A percentile compares a stretch with the other conserved stretches of the same genome.
phyloP scores from a whole-genome alignment of 495 filamentous ascomycete genomes.

The Penicillium bovifimosum region DNA sequence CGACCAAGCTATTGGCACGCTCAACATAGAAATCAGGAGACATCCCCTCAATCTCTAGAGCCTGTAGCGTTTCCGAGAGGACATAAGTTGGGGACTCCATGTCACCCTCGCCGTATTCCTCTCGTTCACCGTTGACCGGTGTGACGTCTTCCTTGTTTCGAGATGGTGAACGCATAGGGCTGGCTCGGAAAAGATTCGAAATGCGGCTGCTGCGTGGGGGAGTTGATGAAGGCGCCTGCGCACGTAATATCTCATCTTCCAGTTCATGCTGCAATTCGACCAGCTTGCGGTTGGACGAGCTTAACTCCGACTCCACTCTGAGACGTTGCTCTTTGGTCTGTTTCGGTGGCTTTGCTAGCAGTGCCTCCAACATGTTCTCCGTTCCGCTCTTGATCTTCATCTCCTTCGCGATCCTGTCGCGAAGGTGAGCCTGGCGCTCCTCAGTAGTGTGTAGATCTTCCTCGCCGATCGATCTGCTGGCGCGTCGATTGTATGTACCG shows the following conservation, averaged over 20 bases:
- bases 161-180: constrained; percentile 59
- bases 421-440: constrained; percentile 64
- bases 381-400: constrained; percentile 96
- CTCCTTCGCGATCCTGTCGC: constrained; percentile 83
- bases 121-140: constrained; percentile 40
- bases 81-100: constrained; percentile 88
- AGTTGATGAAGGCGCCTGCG: constrained; percentile 57
- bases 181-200: constrained; percentile 62
- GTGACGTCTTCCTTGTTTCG: constrained; percentile 40
- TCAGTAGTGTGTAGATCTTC: constrained; percentile 57
- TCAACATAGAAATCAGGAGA: constrained; percentile 91
- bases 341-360: constrained; percentile 92
- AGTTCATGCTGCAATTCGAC: constrained; percentile 75
- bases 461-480: constrained; percentile 61
- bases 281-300: constrained; percentile 84
- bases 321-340: constrained; percentile 87
- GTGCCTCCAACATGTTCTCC: constrained; percentile 91
- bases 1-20: constrained; percentile 82
- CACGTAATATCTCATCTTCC: constrained; percentile 61
- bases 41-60: constrained; percentile 80
- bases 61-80: constrained; percentile 80
- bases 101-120: constrained; percentile 51
- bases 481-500: constrained; percentile 44
- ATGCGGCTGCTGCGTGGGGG: constrained; percentile 62
- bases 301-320: constrained; percentile 84